Base-by-base conservation (phyloP, 176 grass and related monocot species). In the Phoenix dactylifera region DNA sequence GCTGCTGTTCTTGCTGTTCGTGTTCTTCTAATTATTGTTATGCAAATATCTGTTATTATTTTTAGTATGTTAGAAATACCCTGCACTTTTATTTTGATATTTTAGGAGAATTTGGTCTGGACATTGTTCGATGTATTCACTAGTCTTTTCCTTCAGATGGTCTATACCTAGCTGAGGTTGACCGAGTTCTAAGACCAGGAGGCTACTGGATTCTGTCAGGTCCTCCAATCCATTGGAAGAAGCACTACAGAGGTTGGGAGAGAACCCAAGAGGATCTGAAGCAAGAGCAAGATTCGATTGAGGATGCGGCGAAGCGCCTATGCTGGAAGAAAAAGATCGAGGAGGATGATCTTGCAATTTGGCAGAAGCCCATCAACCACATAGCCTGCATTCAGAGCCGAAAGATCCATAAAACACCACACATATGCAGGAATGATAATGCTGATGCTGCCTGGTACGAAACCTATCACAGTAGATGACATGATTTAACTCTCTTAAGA, bases 361-460 rank as follows among this genome's bases (percentile, higher is more conserved):
- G 86, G 86, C 91, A 96, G 77, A 96, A 96, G 68, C 91, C 91
- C 26, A 74, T 84, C 67, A 96, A 96, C 68, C 91, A 96, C 50
- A 60, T 87, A 18, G 83, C 87, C 52, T 96, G 91, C 22, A 39
- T 78, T 60, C 55, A 74, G 18, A 77, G 74, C 48, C 79, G 71
- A 63, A 87, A 77, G 69, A 84, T 73, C 26, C 64, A 77, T 5
- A 82, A 90, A 67, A 90, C 52, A 22, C 91, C 91, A 18, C 91
- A 82, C 66, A 80, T 90, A 20, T 96, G 91, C 86, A 84, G 79
- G 72, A 82, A 73, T 49, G 86, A 90, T 50, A 87, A 87, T 29
- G 70, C 68, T 62, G 91, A 96, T 80, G 67, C 77, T 57, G 86
- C 83, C 65, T 96, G 91, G 91, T 96, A 87, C 49, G 62, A 18